phyloP scores from a whole-genome alignment of 192 early-diverging fungal genomes.

The Umbelopsis sp. region DNA sequence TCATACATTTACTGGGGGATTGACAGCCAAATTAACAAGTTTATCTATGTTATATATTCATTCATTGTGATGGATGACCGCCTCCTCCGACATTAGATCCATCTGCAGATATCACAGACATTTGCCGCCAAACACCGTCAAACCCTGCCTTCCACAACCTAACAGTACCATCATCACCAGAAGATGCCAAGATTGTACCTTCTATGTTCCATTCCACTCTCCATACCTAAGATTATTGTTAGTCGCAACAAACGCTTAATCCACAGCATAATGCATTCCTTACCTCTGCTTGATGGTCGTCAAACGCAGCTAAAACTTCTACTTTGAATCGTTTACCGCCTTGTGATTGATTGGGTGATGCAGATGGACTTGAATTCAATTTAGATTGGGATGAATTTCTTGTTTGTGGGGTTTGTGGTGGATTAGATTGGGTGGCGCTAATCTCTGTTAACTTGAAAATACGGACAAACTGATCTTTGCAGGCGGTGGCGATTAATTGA shows the following conservation, averaged over 20 bases:
- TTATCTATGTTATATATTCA: too few species aligned
- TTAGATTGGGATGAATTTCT: not conserved
- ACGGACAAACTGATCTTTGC: conserved; percentile 73
- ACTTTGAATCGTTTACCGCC: conserved; percentile 50
- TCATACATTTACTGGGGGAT: not conserved
- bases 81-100: not conserved
- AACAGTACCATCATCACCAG: conserved; percentile 83
- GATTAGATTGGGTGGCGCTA: not conserved
- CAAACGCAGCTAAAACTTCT: conserved; percentile 56
- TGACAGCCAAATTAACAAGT: too few species aligned
- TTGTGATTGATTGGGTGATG: not conserved
- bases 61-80: not conserved
- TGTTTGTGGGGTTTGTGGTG: conserved; percentile 4
- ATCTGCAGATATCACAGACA: conserved; percentile 61
- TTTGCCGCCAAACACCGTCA: conserved; percentile 60
- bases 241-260: not conserved
- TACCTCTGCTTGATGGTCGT: conserved; percentile 64
- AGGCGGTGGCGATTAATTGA: conserved; percentile 83
- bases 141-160: conserved; percentile 75
- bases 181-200: conserved; percentile 75
- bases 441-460: conserved; percentile 70
- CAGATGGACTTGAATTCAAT: conserved; percentile 30
- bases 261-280: not conserved
- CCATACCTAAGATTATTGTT: conserved; percentile 60
- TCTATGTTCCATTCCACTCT: conserved; percentile 86